These are phyloP conservation scores for Ilyonectria sp. DNA, from an alignment of 2,329 filamentous ascomycete genomes.

Conservation along the genomic window DNA sequence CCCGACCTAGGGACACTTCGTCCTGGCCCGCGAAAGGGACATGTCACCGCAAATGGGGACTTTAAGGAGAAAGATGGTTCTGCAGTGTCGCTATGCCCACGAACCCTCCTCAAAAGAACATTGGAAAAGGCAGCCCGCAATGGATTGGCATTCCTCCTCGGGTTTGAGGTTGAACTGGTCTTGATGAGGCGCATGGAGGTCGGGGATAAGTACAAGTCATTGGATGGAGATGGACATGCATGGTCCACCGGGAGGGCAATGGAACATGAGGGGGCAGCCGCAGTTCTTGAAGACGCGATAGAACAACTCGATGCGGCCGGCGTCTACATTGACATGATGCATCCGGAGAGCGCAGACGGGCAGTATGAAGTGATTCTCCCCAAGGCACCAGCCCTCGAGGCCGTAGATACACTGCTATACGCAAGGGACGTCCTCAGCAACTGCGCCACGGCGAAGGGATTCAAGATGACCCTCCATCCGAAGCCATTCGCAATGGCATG, in stretches of 20 bases:
- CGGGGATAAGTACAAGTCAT: conserved; percentile 55
- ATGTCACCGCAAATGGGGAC: conserved; percentile 77
- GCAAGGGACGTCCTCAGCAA: conserved; percentile 78
- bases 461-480: conserved; percentile 81
- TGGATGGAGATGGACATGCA: conserved; percentile 75
- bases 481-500: conserved; percentile 72
- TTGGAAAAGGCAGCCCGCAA: conserved; percentile 66
- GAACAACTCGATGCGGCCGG: conserved; percentile 71
- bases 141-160: conserved; percentile 74
- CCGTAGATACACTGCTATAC: conserved; percentile 80
- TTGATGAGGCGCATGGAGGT: conserved; percentile 68
- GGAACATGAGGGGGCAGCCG: conserved; percentile 68
- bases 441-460: conserved; percentile 73
- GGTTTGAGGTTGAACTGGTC: conserved; percentile 87
- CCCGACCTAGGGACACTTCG: conserved; percentile 77
- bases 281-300: conserved; percentile 77
- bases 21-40: conserved; percentile 70
- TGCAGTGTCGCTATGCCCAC: conserved; percentile 72
- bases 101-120: conserved; percentile 71
- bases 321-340: conserved; percentile 80
- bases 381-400: conserved; percentile 72
- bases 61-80: conserved; percentile 73
- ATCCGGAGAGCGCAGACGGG: conserved; percentile 80
- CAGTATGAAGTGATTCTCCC: conserved; percentile 86
- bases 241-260: conserved; percentile 79